Evolutionary conservation across 2,329 filamentous ascomycete species (phyloP).

Genomic region (Ceratocystiopsis minuta): DNA sequence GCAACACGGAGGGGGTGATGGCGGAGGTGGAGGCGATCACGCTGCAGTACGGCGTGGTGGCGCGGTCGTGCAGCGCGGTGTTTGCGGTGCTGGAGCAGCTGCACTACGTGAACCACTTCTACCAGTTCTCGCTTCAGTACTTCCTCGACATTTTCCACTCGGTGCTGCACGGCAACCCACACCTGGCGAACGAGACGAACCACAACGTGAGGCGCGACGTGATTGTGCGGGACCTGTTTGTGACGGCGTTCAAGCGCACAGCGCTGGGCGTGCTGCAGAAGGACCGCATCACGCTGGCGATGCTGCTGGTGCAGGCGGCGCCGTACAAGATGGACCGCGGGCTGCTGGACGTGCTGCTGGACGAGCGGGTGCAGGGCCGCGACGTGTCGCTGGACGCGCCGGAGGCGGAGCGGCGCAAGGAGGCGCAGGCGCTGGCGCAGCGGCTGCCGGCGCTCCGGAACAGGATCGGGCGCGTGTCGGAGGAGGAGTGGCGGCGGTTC

Average conservation of each 20-base stretch:
- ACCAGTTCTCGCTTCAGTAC: conserved; percentile 96
- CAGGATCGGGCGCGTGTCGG: conserved; percentile 42
- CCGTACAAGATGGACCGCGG: conserved; percentile 89
- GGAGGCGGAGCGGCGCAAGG: conserved; percentile 26
- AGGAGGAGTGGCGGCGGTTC: conserved; percentile 63
- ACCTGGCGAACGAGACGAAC: conserved; percentile 50
- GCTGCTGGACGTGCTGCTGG: conserved; percentile 72
- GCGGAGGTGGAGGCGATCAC: conserved; percentile 93
- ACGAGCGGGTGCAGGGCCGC: conserved; percentile 53
- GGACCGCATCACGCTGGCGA: conserved; percentile 82
- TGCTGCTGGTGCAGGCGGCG: conserved; percentile 89
- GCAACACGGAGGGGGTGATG: conserved; percentile 95
- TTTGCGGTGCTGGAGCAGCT: conserved; percentile 94
- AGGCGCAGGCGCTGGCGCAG: conserved; percentile 49
- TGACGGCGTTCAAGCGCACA: conserved; percentile 85
- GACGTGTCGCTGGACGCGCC: conserved; percentile 42
- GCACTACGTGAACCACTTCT: conserved; percentile 97
- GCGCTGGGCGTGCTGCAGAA: conserved; percentile 82
- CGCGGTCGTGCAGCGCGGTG: conserved; percentile 86
- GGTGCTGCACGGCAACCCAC: conserved; percentile 66
- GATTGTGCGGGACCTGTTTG: conserved; percentile 81
- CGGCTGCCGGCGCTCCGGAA: conserved; percentile 59
- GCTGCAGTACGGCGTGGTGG: conserved; percentile 81
- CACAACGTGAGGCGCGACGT: conserved; percentile 68
- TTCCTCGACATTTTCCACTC: conserved; percentile 95